Evolutionary conservation across 805 yeast species (phyloP).

Genomic region (Ogataea dorogensis): DNA sequence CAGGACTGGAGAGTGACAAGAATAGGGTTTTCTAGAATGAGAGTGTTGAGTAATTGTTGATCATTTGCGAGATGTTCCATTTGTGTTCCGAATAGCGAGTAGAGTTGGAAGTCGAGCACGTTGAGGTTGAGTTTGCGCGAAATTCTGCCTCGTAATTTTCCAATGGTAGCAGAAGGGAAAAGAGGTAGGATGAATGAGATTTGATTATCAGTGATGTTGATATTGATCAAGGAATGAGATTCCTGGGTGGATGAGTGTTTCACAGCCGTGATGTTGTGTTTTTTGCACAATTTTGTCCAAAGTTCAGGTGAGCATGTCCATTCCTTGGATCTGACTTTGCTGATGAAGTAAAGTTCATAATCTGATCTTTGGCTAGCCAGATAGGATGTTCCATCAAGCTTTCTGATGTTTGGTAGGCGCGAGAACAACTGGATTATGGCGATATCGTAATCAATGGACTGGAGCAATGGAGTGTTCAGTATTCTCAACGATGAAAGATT

Average conservation of each 20-base stretch:
- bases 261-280: slow-evolving; percentile 35
- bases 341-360: slow-evolving; percentile 67
- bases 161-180: slow-evolving; percentile 35
- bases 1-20: slow-evolving; percentile 4
- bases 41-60: slow-evolving; percentile 17
- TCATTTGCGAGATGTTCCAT: slow-evolving; percentile 21
- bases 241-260: too few relatives aligned
- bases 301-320: slow-evolving; percentile 29
- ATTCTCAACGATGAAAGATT: slow-evolving; percentile 46
- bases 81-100: slow-evolving; percentile 14
- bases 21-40: slow-evolving; percentile 9
- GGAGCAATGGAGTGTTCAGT: slow-evolving; percentile 51
- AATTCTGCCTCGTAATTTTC: slow-evolving; percentile 36
- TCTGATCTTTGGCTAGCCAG: slow-evolving; percentile 48
- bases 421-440: slow-evolving; percentile 22
- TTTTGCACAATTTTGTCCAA: slow-evolving; percentile 42
- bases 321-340: slow-evolving; percentile 41
- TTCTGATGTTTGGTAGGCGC: slow-evolving; percentile 31
- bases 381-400: slow-evolving; percentile 59
- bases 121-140: slow-evolving; percentile 24
- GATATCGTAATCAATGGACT: slow-evolving; percentile 17
- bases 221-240: too few relatives aligned
- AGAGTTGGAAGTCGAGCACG: slow-evolving; percentile 27
- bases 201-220: slow-evolving; percentile 1
- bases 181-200: slow-evolving; percentile 23